Percentiles rank a stretch among this genome's conserved stretches.
phyloP scores from a whole-genome alignment of 2,329 filamentous ascomycete genomes.

The Coleophoma crateriformis region DNA sequence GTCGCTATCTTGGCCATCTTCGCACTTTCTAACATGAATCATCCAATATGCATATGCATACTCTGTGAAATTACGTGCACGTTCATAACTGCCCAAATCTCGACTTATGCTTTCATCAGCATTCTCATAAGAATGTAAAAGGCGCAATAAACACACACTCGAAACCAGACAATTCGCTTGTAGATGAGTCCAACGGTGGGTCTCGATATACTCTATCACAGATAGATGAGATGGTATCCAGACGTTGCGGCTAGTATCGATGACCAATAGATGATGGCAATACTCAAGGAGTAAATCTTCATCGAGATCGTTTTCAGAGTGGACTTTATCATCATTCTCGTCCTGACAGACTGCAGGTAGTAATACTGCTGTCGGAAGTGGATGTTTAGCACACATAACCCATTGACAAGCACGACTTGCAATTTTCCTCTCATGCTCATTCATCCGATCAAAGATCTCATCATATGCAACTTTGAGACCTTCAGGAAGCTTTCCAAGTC shows the following conservation, averaged over 20 bases:
- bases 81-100: too few species aligned
- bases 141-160: constrained; percentile 4
- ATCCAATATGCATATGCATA: constrained; percentile 3
- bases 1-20: background rate
- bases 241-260: constrained; percentile 9
- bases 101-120: background rate
- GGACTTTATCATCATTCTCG: constrained; percentile 4
- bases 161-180: constrained; percentile 4
- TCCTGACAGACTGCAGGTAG: constrained; percentile 13
- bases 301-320: constrained; percentile 3
- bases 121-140: constrained; percentile 1
- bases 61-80: background rate
- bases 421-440: constrained; percentile 5
- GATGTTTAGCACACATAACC: constrained; percentile 17
- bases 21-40: background rate
- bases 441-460: constrained; percentile 17
- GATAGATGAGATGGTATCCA: constrained; percentile 21
- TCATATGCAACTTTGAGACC: constrained; percentile 24
- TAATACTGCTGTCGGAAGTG: constrained; percentile 8
- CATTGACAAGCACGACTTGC: constrained; percentile 19
- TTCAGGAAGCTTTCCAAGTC: constrained; percentile 24
- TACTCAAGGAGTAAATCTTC: constrained; percentile 12
- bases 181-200: constrained; percentile 10
- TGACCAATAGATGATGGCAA: constrained; percentile 17
- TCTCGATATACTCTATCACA: constrained; percentile 22